A percentile compares a stretch with the other conserved stretches of the same genome.
These are phyloP conservation scores for Saccharomycopsis vini DNA, from an alignment of 805 yeast species.

Conservation along the genomic window DNA sequence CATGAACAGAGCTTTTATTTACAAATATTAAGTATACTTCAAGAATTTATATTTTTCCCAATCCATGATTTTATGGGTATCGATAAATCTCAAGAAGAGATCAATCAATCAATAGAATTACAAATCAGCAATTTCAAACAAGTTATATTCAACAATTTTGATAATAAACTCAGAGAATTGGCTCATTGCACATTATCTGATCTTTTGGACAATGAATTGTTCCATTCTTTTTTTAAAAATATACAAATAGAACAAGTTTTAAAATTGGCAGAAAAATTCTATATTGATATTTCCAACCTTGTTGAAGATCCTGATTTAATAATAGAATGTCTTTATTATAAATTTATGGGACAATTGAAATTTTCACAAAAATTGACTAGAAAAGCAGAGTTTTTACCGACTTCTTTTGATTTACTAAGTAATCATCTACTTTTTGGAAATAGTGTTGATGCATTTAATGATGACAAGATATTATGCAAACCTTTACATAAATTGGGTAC, in stretches of 20 bases:
- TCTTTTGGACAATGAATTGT: not conserved
- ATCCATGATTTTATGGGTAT: constrained; percentile 27
- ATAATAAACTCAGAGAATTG: not conserved
- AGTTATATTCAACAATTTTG: no score
- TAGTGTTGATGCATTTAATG: not conserved
- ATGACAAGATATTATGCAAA: constrained; percentile 5
- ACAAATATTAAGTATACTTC: constrained; percentile 14
- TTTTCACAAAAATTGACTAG: not conserved
- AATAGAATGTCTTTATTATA: constrained; percentile 3
- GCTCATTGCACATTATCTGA: not conserved
- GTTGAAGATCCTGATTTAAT: not conserved
- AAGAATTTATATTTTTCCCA: constrained; percentile 28
- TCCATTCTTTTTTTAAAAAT: not conserved
- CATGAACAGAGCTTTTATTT: no score
- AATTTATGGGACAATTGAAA: constrained; percentile 3
- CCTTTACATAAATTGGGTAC: constrained; percentile 22
- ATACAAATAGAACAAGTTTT: not conserved
- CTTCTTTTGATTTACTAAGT: not conserved
- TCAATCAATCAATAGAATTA: no score
- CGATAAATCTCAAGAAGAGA: not conserved
- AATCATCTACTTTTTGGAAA: not conserved
- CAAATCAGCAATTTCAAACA: no score
- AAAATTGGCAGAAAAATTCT: not conserved
- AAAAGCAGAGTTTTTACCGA: constrained; percentile 6
- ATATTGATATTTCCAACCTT: not conserved